Evolutionary conservation across 192 early-diverging fungal genomes (phyloP), one percentile per base, ranked within the genome.

Genomic region (Entomortierella lignicola): DNA sequence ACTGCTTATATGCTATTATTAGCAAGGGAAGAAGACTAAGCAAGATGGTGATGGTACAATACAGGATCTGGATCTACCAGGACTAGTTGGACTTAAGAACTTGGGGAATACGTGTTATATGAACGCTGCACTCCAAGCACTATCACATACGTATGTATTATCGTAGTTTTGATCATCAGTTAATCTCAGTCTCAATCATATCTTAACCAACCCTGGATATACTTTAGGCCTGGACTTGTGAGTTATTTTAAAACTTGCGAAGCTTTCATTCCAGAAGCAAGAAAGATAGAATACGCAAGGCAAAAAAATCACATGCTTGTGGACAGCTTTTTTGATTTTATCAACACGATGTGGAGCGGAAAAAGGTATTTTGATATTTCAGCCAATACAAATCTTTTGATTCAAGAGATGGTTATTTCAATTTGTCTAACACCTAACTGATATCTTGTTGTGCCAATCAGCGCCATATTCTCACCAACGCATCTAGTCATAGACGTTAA

Each of bases 31-130:
- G 54, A 81, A 63, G 41, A 72, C 69, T 52, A 72, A 72, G 51
- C 63, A 63, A 26, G 70, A 71, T 66, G 70, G 69, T 20, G 69
- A 72, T 57, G 69, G 69, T 8, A 47, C 31, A 23, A 62, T 81
- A 67, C 68, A 71, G 55, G 69, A 81, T 42, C 25, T 67, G 55
- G 70, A 77, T 68, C n/a, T 74, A 52, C 66, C 74, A 30, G 82
- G 82, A 34, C 43, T 83, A 8, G 77, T 83, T 23, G 82, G 82
- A 4, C 51, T 83, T 20, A 83, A 83, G 48, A 83, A 83, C 32
- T 42, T 83, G 7, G 82, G 82, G 37, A 83, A 80, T 31, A 83
- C 82, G 2, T 83, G 82, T 39, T 83, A 83, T 44, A 80, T 77
- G 64, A 83, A 77, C 34, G 71, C 75, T 29, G 82, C 82, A 7